Base-by-base conservation (phyloP, 1,139 yeast genomes). In the Eremothecium sinecaudum region DNA sequence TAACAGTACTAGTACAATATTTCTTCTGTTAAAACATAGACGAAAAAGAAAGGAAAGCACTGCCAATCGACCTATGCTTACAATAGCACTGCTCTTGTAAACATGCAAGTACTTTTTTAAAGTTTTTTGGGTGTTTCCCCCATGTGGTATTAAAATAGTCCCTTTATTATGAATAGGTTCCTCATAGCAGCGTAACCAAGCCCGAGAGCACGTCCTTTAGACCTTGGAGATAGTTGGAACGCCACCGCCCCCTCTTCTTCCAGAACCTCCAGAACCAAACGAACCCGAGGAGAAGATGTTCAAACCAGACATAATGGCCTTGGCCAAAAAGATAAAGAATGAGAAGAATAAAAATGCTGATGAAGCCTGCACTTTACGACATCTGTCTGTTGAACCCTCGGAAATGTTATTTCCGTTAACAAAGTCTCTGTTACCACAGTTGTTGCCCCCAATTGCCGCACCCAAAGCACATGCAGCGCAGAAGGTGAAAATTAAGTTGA, bases 401-500 rank as follows among this genome's bases (percentile, higher is more conserved):
- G 79, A 62, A 47, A 86, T 72, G 44, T 62, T 64, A 71, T 87
- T 84, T 48, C 47, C 29, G 48, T 75, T 67, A 47, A 84, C 44
- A 70, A 83, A 86, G 37, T 38, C 46, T 42, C 67, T 47, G 74
- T 84, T 81, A 48, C 64, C 40, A 71, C 98, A 90, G 31, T 94
- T 79, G 72, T 86, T 95, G 43, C 69, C 72, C 62, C 84, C 74
- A 59, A 81, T 77, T 51, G 78, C 92, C 45, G 86, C 93, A 38
- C 96, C 97, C 59, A 90, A 67, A 35, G 95, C 94, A 39, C 94
- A 75, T 47, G 90, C 97, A 48, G 83, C 97, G 38, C 97, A 77
- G 63, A 90, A 83, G 41, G 94, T 78, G 75, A 90, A 87, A 47
- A 87, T 81, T 56, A 78, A 66, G 73, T 86, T 84, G 63, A 90